These are phyloP conservation scores for Chromera velia DNA, from an alignment of 73 alveolate species.

Conservation along the genomic window DNA sequence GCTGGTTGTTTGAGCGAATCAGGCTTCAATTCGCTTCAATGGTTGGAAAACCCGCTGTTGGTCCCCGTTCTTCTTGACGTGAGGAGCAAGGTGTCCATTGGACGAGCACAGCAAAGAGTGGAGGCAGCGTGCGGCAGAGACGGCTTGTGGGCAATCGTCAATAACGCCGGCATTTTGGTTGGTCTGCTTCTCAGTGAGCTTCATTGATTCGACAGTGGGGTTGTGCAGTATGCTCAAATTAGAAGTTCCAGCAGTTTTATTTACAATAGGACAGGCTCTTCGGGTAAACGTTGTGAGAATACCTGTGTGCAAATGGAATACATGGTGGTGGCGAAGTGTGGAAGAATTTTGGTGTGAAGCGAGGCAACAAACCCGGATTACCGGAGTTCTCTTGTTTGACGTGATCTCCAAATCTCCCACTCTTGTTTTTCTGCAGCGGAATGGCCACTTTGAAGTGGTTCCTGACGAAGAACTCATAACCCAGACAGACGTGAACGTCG, in stretches of 20 bases:
- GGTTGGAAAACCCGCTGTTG: not conserved
- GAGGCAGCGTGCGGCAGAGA: not conserved
- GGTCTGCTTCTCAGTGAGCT: no score
- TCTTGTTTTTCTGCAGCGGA: not conserved
- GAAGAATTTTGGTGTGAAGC: no score
- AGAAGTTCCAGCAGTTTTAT: no score
- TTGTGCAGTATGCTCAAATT: no score
- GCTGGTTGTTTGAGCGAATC: not conserved
- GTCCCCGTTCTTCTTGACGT: not conserved
- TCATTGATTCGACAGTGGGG: no score
- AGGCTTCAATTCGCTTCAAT: no score
- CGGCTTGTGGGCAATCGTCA: not conserved
- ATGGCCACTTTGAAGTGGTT: not conserved
- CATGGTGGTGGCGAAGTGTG: no score
- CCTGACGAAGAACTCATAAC: not conserved
- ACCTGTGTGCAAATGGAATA: no score
- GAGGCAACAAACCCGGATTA: not conserved
- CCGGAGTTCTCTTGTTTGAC: not conserved
- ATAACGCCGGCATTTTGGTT: not conserved
- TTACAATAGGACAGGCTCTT: no score
- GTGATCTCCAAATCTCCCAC: not conserved
- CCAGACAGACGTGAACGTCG: not conserved
- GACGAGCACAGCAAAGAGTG: not conserved
- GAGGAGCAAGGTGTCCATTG: not conserved
- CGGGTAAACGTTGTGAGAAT: no score